Evolutionary conservation across 2,329 filamentous ascomycete genomes (phyloP).

Genomic region (Clathrospora elynae): DNA sequence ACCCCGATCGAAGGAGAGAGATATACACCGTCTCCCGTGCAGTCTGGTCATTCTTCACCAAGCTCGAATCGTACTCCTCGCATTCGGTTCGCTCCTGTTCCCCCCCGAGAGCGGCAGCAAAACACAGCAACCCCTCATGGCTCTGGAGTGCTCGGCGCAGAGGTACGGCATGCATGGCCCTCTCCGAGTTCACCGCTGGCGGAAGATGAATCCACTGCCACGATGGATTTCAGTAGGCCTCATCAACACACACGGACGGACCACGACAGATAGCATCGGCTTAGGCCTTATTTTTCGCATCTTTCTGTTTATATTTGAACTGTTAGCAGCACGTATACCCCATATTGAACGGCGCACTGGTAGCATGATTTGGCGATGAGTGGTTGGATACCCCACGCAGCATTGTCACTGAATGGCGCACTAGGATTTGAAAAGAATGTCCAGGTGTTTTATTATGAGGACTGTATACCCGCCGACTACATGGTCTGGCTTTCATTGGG

Average conservation of each 20-base stretch:
- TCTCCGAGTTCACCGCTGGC: slow-evolving; percentile 2
- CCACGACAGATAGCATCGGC: slow-evolving; percentile 36
- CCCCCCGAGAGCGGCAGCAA: slow-evolving; percentile 13
- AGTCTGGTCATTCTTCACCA: slow-evolving; percentile 14
- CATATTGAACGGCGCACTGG: slow-evolving; percentile 28
- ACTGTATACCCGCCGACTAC: slow-evolving; percentile 39
- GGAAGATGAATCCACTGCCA: slow-evolving; percentile 8
- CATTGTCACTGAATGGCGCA: slow-evolving; percentile 37
- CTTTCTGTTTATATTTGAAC: slow-evolving; percentile 31
- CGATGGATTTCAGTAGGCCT: slow-evolving; percentile 10
- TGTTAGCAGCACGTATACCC: slow-evolving; percentile 28
- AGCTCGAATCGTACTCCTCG: slow-evolving; percentile 26
- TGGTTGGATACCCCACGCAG: slow-evolving; percentile 24
- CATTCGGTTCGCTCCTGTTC: slow-evolving; percentile 34
- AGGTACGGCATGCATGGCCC: slow-evolving; percentile 11
- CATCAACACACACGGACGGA: slow-evolving; percentile 28
- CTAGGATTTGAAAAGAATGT: slow-evolving; percentile 19
- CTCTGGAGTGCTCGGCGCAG: slow-evolving; percentile 21
- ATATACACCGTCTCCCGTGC: slow-evolving; percentile 19
- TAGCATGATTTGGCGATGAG: slow-evolving; percentile 9
- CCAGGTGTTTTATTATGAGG: slow-evolving; percentile 17
- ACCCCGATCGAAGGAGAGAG: slow-evolving; percentile 24
- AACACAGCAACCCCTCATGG: neutral
- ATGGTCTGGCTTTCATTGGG: slow-evolving; percentile 25
- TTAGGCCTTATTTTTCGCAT: slow-evolving; percentile 9